Evolutionary conservation across 352 stramenopile genomes (phyloP), one percentile per base, ranked within the genome.

Genomic region (Phytophthora megakarya): DNA sequence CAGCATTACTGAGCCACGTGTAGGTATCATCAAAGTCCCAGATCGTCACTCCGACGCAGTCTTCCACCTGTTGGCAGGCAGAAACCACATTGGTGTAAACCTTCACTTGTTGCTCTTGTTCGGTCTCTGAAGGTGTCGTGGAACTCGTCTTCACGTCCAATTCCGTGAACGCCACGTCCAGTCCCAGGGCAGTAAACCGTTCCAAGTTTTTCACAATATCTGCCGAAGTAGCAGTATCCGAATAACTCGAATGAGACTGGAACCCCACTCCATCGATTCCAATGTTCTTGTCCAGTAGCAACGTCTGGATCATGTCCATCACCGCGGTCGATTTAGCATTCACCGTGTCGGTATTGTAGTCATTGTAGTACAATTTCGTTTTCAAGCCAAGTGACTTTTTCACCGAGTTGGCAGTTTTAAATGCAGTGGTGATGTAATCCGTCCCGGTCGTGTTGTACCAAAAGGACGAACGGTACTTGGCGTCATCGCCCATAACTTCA

Each of bases 251-350:
- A 39, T 70, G 62, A 11, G 62, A 70, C 62, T 70, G 67, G 50
- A 75, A 68, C 8, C 67, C 67, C 15, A 75, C 44, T 1, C 67
- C 67, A 22, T 75, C 55, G n/a, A 73, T 61, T 5, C 33, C 50
- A 23, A 75, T 75, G 49, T 44, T 19, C 5, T 59, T 49, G 33
- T 67, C 56, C 2, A 71, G 50, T n/a, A 61, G 10, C 39, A 61
- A 26, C n/a, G 28, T 59, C 55, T 75, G 59, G 38, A 69, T 57
- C 51, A 73, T 69, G 15, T 65, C 40, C 59, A 61, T 23, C 13
- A 65, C 60, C 1, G 65, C 67, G 30, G 67, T 75, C 16, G 67
- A 75, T 50, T 75, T 75, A 55, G 67, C 61, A 45, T 71, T 75
- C 22, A 75, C 61, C 18, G 43, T 71, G 43, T 70, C 45, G 19